Evolutionary conservation across 768 basidiomycete genomes (phyloP).

Genomic region (Termitomyces sp.): DNA sequence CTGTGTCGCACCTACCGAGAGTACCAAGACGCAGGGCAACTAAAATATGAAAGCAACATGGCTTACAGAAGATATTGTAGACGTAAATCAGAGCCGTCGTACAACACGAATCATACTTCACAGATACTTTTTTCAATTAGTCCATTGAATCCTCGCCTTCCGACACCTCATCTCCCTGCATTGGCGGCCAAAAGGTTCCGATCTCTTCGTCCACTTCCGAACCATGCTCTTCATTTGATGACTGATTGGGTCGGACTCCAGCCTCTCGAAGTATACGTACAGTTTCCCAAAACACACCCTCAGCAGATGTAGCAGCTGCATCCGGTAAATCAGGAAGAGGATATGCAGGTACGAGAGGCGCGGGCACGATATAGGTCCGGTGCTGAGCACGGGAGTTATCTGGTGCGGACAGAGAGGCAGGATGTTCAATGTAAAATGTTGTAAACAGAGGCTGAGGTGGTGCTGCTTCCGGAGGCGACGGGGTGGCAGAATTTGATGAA

Average conservation of each 20-base stretch:
- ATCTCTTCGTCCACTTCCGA: neutral
- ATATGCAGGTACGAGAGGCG: conserved; percentile 24
- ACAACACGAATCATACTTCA: too few species aligned
- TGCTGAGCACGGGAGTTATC: neutral
- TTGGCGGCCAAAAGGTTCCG: conserved; percentile 15
- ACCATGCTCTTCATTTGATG: neutral
- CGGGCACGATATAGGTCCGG: conserved; percentile 14
- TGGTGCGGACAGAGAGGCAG: conserved; percentile 3
- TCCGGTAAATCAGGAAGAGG: conserved; percentile 52
- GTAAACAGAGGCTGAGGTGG: conserved; percentile 41
- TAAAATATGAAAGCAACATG: too few species aligned
- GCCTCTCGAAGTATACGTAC: conserved; percentile 21
- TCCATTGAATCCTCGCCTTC: neutral
- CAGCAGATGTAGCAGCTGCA: conserved; percentile 49
- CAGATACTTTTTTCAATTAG: neutral
- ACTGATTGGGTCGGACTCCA: conserved; percentile 4
- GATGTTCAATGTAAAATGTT: conserved; percentile 49
- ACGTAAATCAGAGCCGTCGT: neutral
- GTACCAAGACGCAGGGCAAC: too few species aligned
- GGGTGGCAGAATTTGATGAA: conserved; percentile 10
- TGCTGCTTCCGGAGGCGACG: conserved; percentile 3
- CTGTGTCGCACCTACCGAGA: too few species aligned
- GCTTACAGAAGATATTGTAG: neutral
- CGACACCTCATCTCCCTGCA: conserved; percentile 10
- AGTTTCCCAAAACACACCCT: conserved; percentile 49